Evolutionary conservation across 1,139 yeast species (phyloP).

Genomic region (Kodamaea fungicola): DNA sequence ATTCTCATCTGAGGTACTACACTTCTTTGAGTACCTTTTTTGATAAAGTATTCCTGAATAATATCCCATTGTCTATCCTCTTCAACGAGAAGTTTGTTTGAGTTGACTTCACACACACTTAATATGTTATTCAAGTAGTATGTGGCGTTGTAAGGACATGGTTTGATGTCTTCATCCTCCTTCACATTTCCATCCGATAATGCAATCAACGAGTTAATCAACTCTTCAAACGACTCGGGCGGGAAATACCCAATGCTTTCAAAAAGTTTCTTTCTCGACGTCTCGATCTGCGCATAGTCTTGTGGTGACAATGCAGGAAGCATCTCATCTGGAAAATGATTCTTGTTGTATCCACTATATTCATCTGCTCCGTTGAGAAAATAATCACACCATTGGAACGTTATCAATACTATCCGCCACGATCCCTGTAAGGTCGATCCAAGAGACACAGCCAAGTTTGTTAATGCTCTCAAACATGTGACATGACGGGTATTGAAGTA

Average conservation of each 20-base stretch:
- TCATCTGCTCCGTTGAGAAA: constrained; percentile 61
- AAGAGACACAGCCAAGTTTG: constrained; percentile 71
- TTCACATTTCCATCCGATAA: constrained; percentile 28
- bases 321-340: constrained; percentile 16
- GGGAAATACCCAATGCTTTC: constrained; percentile 61
- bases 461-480: constrained; percentile 73
- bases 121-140: constrained; percentile 37
- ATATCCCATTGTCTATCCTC: constrained; percentile 43
- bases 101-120: constrained; percentile 49
- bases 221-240: constrained; percentile 41
- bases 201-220: constrained; percentile 43
- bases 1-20: constrained; percentile 43
- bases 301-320: constrained; percentile 27
- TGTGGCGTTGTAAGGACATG: constrained; percentile 41
- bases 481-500: constrained; percentile 60
- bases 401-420: constrained; percentile 67
- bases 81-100: constrained; percentile 44
- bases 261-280: constrained; percentile 53
- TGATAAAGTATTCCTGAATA: constrained; percentile 43
- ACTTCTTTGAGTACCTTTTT: constrained; percentile 32
- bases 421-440: constrained; percentile 67
- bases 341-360: constrained; percentile 19
- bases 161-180: constrained; percentile 9
- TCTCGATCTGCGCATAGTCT: constrained; percentile 54
- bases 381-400: constrained; percentile 75